Conservation (phyloP, 2,329 filamentous ascomycete species). For the Zymoseptoria passerinii region DNA sequence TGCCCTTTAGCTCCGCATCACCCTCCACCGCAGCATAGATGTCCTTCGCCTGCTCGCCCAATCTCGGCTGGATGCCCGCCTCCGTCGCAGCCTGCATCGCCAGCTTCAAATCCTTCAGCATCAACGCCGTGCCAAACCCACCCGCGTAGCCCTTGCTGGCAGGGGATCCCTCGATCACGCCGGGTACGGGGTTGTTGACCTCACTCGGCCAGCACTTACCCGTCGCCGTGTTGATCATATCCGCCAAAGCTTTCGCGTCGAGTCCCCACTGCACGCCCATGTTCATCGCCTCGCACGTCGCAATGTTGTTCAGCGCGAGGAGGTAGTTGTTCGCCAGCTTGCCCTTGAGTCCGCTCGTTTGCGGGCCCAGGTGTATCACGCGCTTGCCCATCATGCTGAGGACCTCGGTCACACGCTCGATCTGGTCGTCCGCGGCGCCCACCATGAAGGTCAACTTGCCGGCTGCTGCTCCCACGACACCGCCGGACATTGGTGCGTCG, state of each 20-base stretch:
- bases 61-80: constrained; percentile 35
- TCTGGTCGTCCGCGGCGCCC: constrained; percentile 54
- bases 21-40: constrained; percentile 40
- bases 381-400: constrained; percentile 77
- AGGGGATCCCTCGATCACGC: constrained; percentile 68
- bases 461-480: constrained; percentile 80
- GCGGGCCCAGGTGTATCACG: constrained; percentile 75
- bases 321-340: constrained; percentile 98
- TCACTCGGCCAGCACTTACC: constrained; percentile 96
- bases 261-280: constrained; percentile 56
- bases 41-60: constrained; percentile 39
- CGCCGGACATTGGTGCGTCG: constrained; percentile 94
- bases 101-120: constrained; percentile 43
- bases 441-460: constrained; percentile 96
- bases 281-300: constrained; percentile 59
- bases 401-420: constrained; percentile 58
- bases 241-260: constrained; percentile 60
- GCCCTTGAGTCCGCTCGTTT: constrained; percentile 77
- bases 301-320: constrained; percentile 83
- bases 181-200: constrained; percentile 87
- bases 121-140: constrained; percentile 43
- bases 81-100: constrained; percentile 41
- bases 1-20: constrained; percentile 38
- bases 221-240: constrained; percentile 86
- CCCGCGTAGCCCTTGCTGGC: constrained; percentile 61